Evolutionary conservation across 495 filamentous ascomycete species (phyloP), one percentile per base, ranked within the genome.

Genomic region (Darksidea phi): DNA sequence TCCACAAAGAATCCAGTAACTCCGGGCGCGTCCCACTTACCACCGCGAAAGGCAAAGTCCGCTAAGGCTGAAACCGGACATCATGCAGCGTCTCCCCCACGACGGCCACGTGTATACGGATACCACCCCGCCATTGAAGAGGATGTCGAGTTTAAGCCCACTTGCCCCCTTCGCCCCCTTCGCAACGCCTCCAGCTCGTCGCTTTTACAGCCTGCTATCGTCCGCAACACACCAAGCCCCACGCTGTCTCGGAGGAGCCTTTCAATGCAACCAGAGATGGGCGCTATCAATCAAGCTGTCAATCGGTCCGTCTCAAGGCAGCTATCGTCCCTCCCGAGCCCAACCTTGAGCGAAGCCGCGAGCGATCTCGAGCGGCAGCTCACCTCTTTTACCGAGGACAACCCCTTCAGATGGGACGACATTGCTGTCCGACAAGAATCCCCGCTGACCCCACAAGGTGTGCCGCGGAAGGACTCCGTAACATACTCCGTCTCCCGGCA

Each of bases 281-380:
- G 59, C 17, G 49, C 59, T 41, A 28, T 68, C 23, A 49, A 63
- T n/a, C 59, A 60, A 41, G 48, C 62, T 2, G 54, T 60, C 13
- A 20, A n/a, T n/a, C 54, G 59, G 7, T 45, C 61, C 12, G 42
- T 24, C 32, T 54, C 48, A 18, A 62, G 48, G 49, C 51, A 50
- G 48, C 11, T 53, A 21, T 28, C 59, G 17, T 12, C 59, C 61
- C 11, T 36, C 17, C 12, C 61, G 21, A 76, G 64, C 34, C 72
- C 74, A 7, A 74, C 74, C 1, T 65, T 73, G 15, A 75, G 71
- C 54, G 66, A 76, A 57, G 73, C 74, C 0, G 71, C 72, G 48
- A 50, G 70, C 18, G 74, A 75, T 26, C 68, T 75, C 50, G 48
- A 67, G 46, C 54, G 57, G 13, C 58, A 73, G 17, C 61, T 74